Percentiles rank a stretch among this genome's conserved stretches.
Evolutionary conservation across 2,329 filamentous ascomycete species (phyloP).

Genomic region (Didymella lethalis): DNA sequence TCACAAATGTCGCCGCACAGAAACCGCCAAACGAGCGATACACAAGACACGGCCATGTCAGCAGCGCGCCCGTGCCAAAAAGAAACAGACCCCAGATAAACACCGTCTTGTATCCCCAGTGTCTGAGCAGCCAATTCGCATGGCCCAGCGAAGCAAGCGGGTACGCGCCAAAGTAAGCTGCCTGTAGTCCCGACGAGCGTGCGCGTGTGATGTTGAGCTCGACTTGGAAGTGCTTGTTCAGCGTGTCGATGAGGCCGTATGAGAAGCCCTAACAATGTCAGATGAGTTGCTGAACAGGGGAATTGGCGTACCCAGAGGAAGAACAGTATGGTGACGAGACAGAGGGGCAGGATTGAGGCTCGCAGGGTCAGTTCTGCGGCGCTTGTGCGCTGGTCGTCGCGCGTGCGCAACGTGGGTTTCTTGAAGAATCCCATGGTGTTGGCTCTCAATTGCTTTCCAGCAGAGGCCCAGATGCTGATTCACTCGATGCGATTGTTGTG

Average conservation of each 20-base stretch:
- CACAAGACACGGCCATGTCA: conserved; percentile 66
- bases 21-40: conserved; percentile 66
- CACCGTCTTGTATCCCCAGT: conserved; percentile 57
- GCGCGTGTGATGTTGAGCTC: conserved; percentile 55
- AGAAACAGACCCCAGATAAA: conserved; percentile 63
- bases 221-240: conserved; percentile 59
- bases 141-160: conserved; percentile 59
- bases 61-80: conserved; percentile 64
- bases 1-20: conserved; percentile 65
- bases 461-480: too few relatives aligned
- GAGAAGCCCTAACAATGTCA: conserved; percentile 55
- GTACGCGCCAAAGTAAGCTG: conserved; percentile 60
- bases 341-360: conserved; percentile 71
- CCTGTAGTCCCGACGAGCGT: conserved; percentile 57
- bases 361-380: conserved; percentile 70
- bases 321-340: conserved; percentile 71
- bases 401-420: conserved; percentile 39
- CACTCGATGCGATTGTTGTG: background rate
- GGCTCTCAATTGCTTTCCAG: background rate
- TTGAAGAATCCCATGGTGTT: conserved; percentile 44
- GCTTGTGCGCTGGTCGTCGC: conserved; percentile 57
- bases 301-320: conserved; percentile 65
- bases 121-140: conserved; percentile 58
- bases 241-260: conserved; percentile 65
- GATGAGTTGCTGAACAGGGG: background rate